These are phyloP conservation scores for Viridothelium virens DNA, from an alignment of 495 filamentous ascomycete genomes.

Conservation along the genomic window DNA sequence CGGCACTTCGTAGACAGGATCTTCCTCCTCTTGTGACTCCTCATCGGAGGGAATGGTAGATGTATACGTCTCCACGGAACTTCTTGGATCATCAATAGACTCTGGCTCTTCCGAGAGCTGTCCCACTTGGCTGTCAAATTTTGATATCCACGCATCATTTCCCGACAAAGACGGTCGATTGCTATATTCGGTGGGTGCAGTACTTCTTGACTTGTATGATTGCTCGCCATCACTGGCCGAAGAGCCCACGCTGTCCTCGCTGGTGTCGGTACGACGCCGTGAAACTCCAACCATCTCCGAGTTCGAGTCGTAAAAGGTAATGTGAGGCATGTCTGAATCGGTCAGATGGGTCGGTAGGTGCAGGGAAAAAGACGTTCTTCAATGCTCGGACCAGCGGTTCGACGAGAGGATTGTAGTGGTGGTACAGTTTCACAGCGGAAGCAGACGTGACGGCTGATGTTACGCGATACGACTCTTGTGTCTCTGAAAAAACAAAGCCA, in stretches of 20 bases:
- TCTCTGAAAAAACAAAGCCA: neutral
- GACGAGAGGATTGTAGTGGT: neutral
- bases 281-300: conserved; percentile 8
- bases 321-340: conserved; percentile 5
- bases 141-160: neutral
- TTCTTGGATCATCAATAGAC: neutral
- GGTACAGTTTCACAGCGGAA: conserved; percentile 7
- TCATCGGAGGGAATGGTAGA: conserved; percentile 62
- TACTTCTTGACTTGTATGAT: conserved; percentile 5
- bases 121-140: neutral
- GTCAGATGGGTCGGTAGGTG: neutral
- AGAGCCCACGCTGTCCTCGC: neutral
- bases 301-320: conserved; percentile 7
- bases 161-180: neutral
- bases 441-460: conserved; percentile 5
- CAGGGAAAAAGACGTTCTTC: conserved; percentile 5
- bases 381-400: conserved; percentile 1
- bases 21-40: conserved; percentile 49
- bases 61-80: conserved; percentile 69
- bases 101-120: neutral
- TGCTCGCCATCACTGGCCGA: neutral
- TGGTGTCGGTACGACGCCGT: conserved; percentile 5
- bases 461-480: neutral
- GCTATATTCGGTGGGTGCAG: conserved; percentile 2
- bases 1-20: conserved; percentile 51